These are phyloP conservation scores for Thamnidium elegans DNA, from an alignment of 192 early-diverging fungal genomes.

Conservation along the genomic window DNA sequence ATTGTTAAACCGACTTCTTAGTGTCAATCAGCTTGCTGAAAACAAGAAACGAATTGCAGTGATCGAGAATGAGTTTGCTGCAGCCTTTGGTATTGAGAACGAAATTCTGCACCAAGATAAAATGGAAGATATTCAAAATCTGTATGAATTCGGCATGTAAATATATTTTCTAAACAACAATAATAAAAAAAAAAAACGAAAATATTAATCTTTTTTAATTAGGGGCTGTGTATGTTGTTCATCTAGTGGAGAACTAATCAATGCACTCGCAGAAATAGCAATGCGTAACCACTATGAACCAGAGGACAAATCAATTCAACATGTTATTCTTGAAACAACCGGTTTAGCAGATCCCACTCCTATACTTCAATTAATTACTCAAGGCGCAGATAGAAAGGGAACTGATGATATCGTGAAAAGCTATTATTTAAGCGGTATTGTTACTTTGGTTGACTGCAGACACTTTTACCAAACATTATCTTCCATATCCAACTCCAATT, in stretches of 20 bases:
- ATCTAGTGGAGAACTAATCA: constrained; percentile 29
- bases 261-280: constrained; percentile 27
- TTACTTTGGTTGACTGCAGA: constrained; percentile 37
- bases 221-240: constrained; percentile 31
- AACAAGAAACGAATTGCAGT: constrained; percentile 28
- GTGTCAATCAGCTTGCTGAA: constrained; percentile 4
- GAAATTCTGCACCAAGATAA: constrained; percentile 34
- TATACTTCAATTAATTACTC: constrained; percentile 29
- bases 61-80: constrained; percentile 46
- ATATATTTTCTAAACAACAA: not conserved
- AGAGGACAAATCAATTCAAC: constrained; percentile 24
- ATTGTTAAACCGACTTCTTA: constrained; percentile 30
- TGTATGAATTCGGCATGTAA: constrained; percentile 43
- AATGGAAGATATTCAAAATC: constrained; percentile 56
- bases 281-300: constrained; percentile 19
- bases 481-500: not conserved
- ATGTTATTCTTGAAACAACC: constrained; percentile 40
- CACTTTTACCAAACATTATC: constrained; percentile 22
- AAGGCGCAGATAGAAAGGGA: constrained; percentile 21
- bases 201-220: not conserved
- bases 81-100: constrained; percentile 41
- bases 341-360: constrained; percentile 42
- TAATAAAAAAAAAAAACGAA: not conserved
- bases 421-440: constrained; percentile 28
- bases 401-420: constrained; percentile 17